Base-by-base conservation (phyloP, 768 basidiomycete species). In the Tremella yokohamensis region DNA sequence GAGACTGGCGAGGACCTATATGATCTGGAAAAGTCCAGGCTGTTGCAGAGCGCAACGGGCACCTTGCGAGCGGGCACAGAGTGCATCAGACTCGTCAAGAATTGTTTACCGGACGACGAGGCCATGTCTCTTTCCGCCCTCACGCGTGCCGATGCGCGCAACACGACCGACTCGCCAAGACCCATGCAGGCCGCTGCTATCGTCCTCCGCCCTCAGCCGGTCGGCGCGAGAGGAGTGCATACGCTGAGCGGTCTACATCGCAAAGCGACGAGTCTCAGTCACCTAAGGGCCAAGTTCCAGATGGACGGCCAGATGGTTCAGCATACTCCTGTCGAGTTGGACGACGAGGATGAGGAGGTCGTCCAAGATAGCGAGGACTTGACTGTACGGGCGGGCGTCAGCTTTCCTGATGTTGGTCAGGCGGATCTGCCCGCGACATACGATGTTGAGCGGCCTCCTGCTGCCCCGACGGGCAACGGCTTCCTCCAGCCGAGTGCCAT, bases 1-100 rank as follows among this genome's bases (percentile, higher is more conserved):
- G 80, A 80, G 4, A 66, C 79, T 50, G 77, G 80, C 18, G 77
- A 81, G 0, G 89, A 91, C 11, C 52, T 51, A 3, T 78, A 78
- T 78, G 93, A 97, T 63, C 83, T 85, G 49, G 89, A 93, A 74
- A 90, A 89, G 76, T 81, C 83, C 54, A 79, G 81, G 1, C 77
- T 96, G 52, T 81, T 97, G 62, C 83, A 86, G 55, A 86, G 86
- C n/a, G 90, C 93, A 8, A 96, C 94, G 3, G 84, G 83, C 48
- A 89, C 92, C 4, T 80, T 93, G 58, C 88, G 90, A 72, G 85
- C 88, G 24, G 90, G 89, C 25, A 85, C 87, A 11, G 92, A 96
- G 61, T 94, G 91, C 75, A 86, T 90, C 40, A 82, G 85, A 8
- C 84, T 89, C 22, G 89, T 93, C 64, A 90, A 87, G 77, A 82